Evolutionary conservation across 352 stramenopile species (phyloP), one percentile per base, ranked within the genome.

Genomic region (Phytophthora syringae): DNA sequence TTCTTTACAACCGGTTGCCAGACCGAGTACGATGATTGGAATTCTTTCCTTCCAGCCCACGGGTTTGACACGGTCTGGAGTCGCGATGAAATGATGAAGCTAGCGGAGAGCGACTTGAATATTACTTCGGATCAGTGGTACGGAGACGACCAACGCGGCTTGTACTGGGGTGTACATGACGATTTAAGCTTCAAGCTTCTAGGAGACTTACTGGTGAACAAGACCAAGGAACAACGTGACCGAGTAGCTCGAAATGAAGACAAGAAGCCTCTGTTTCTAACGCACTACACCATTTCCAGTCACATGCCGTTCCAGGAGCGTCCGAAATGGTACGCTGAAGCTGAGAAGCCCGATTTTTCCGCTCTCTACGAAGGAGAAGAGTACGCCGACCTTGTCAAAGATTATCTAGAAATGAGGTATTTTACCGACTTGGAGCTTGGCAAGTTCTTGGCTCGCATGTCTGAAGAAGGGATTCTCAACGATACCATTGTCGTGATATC

Each of bases 261-360:
- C 0, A 86, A 82, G 63, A 66, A 72, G 27, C 76, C 80, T 24
- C 76, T 83, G 9, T 88, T 85, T 39, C 55, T 86, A 15, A 87
- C 70, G 5, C 76, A 86, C 50, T 89, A 88, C 62, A 86, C 78
- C 7, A 88, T 89, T 54, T 84, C 76, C 3, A 87, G 76, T 44
- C 80, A 89, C 64, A 66, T 64, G 25, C 53, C 69, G 34, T 89
- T 76, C 44, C 34, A 58, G 16, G 55, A 77, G 0, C 58, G 64
- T 7, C 74, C 80, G 2, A 60, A 69, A 37, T 87, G 80, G 80
- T 83, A 78, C 52, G 47, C 70, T 0, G 28, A 74, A 1, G 12
- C 40, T 0, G 52, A 74, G 11, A 67, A 82, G n/a, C 77, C 77
- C 1, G 78, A 87, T 30, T 79, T 86, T n/a, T 76, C 67, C 0